Evolutionary conservation across 176 grass and related monocot species (phyloP), one percentile per base, ranked within the genome.

Genomic region (Dactylis glomerata): DNA sequence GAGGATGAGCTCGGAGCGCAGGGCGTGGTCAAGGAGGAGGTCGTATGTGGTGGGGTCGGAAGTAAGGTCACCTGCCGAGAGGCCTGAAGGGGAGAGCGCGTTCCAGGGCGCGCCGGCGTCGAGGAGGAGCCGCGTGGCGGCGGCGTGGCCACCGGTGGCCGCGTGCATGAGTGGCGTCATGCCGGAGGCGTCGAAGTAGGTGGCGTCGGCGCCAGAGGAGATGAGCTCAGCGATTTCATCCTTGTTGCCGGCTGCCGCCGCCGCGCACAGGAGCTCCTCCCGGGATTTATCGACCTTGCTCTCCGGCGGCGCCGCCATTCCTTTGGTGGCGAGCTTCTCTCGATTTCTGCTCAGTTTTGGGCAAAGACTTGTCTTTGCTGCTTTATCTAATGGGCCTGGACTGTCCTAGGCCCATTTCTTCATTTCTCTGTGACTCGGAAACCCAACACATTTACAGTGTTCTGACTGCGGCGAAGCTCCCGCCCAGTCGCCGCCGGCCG

Each of bases 1-100:
- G 24, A 98, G 92, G 81, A 98, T 83, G 81, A 98, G 91, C 83
- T 98, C 96, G 70, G 93, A 94, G 56, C 90, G 92, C 14, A 98
- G 87, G 59, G 91, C 91, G 68, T 91, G 89, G 88, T 91, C 92
- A 77, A 98, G 84, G 73, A 98, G 90, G 73, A 89, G 73, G 81
- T 98, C 93, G 80, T 90, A 87, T 27, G 91, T 91, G 34, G 83
- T 56, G 38, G 92, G 79, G 59, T 95, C 87, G 38, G 82, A 92
- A 41, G 96, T 59, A 19, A 98, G 63, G 81, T 98, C 91, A 8
- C 96, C 96, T 10, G 93, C 93, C 16, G 81, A 98, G 77, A 92
- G 15, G 0, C 91, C 83, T 0, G 82, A 80, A 4, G 96, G 85
- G 28, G 84, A 87, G 1, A 95, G 80, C 17, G 96, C 96, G 28